A percentile compares a stretch with the other conserved stretches of the same genome.
These are phyloP conservation scores for Pseudonitzschia multiseries DNA, from an alignment of 108 stramenopile genomes.

Conservation along the genomic window DNA sequence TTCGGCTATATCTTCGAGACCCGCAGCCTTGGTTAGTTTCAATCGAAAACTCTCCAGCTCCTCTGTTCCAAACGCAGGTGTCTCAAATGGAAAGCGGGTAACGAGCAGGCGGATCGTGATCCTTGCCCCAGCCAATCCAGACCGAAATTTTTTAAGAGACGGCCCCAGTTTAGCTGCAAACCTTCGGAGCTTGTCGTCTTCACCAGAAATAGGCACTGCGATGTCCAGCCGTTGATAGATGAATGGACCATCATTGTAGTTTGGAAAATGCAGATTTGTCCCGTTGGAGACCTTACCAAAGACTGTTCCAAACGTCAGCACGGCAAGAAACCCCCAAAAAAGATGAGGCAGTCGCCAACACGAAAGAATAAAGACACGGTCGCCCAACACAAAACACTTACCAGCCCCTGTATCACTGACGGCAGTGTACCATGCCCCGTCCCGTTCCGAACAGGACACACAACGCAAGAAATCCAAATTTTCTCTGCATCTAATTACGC, in stretches of 20 bases:
- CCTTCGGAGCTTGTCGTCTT: conserved; percentile 20
- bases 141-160: conserved; percentile 21
- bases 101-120: conserved; percentile 27
- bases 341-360: neutral
- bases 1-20: conserved; percentile 12
- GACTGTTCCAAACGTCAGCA: neutral
- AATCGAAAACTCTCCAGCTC: conserved; percentile 13
- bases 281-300: conserved; percentile 15
- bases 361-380: neutral
- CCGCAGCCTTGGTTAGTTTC: conserved; percentile 6
- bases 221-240: conserved; percentile 28
- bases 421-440: conserved; percentile 27
- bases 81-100: conserved; percentile 18
- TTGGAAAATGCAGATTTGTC: conserved; percentile 12
- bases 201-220: conserved; percentile 28
- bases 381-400: neutral
- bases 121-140: conserved; percentile 14
- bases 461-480: conserved; percentile 22
- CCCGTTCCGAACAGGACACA: conserved; percentile 19
- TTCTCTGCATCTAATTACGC: conserved; percentile 14
- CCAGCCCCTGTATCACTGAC: conserved; percentile 12
- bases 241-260: conserved; percentile 34
- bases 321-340: no score
- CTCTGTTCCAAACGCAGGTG: conserved; percentile 1
- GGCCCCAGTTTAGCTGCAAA: conserved; percentile 22